Evolutionary conservation across 1,139 yeast species (phyloP).

Genomic region (Komagataea norvegica): DNA sequence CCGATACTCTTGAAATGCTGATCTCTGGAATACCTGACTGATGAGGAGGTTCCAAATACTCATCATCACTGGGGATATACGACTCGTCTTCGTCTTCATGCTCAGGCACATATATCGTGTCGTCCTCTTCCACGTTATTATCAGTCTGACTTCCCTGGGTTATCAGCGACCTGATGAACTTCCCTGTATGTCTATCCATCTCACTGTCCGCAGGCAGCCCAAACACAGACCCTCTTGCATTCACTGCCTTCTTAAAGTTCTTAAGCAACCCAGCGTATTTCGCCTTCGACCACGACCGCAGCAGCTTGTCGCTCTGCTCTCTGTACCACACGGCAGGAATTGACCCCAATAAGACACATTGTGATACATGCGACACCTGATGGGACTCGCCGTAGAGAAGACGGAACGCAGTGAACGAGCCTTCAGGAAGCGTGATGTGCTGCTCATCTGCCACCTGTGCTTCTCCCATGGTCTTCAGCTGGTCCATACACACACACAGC

Average conservation of each 20-base stretch:
- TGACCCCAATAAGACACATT: conserved; percentile 55
- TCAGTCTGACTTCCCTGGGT: too few species aligned
- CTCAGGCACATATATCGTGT: conserved; percentile 8
- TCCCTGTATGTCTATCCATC: conserved; percentile 7
- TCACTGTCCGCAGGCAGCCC: not conserved
- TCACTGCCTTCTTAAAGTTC: conserved; percentile 1
- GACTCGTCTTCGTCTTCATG: conserved; percentile 2
- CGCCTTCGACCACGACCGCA: conserved; percentile 21
- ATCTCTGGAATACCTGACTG: too few species aligned
- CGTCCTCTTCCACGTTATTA: conserved; percentile 9
- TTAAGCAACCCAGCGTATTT: conserved; percentile 24
- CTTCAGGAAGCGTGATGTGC: conserved; percentile 8
- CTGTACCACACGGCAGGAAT: conserved; percentile 61
- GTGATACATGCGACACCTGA: conserved; percentile 47
- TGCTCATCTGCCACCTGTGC: conserved; percentile 1
- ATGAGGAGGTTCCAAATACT: too few species aligned
- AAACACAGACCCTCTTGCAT: not conserved
- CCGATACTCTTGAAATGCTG: too few species aligned
- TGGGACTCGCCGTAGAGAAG: conserved; percentile 49
- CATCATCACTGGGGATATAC: too few species aligned
- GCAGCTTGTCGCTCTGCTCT: conserved; percentile 28
- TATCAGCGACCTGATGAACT: too few species aligned
- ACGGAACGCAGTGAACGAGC: conserved; percentile 62
- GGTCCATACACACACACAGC: too few species aligned
- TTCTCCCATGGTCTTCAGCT: too few species aligned